Conservation (phyloP, 306 rosid genomes). For the Fagus sylvatica region DNA sequence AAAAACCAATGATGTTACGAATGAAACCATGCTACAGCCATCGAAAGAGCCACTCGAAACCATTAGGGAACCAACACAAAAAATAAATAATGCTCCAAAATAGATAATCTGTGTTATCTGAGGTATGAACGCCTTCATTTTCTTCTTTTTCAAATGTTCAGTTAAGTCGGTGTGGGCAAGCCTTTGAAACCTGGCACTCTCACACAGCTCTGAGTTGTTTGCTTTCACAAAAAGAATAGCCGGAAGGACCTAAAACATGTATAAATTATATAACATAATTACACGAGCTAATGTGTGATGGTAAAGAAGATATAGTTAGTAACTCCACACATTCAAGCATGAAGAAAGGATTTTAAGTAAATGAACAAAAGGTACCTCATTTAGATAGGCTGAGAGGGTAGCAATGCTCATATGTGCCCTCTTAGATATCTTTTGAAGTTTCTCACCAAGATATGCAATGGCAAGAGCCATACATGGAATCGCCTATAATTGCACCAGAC, state of each 20-base stretch:
- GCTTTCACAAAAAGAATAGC: slow-evolving; percentile 86
- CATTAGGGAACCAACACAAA: slow-evolving; percentile 59
- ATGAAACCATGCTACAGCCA: slow-evolving; percentile 59
- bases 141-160: slow-evolving; percentile 64
- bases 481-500: slow-evolving; percentile 43
- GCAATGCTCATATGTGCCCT: slow-evolving; percentile 65
- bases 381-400: slow-evolving; percentile 77
- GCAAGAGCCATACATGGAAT: slow-evolving; percentile 71
- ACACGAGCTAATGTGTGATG: slow-evolving; percentile 6
- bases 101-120: slow-evolving; percentile 70
- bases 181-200: slow-evolving; percentile 67
- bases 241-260: slow-evolving; percentile 62
- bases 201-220: slow-evolving; percentile 67
- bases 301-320: background rate
- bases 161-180: slow-evolving; percentile 62
- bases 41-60: slow-evolving; percentile 61
- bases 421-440: slow-evolving; percentile 66
- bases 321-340: background rate
- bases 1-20: slow-evolving; percentile 71
- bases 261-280: background rate
- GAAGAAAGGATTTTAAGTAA: background rate
- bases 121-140: slow-evolving; percentile 86
- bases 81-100: slow-evolving; percentile 50
- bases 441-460: slow-evolving; percentile 66
- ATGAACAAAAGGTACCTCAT: slow-evolving; percentile 55